These are phyloP conservation scores for Dothiorella sarmentorum DNA, from an alignment of 2,329 filamentous ascomycete genomes.

Conservation along the genomic window DNA sequence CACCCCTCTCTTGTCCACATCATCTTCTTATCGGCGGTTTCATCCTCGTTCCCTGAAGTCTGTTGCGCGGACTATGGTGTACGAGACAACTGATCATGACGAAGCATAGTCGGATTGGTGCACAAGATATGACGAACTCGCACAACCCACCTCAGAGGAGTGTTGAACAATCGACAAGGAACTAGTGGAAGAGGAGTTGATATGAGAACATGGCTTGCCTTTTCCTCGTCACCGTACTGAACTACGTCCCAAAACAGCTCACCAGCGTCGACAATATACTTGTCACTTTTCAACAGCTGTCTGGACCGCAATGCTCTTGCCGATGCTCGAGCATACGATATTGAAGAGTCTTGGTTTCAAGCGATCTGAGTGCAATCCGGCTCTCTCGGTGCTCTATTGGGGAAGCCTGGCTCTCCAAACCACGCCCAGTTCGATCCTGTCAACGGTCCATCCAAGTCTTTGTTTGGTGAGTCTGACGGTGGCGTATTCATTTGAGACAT, in stretches of 20 bases:
- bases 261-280: not conserved
- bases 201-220: conserved; percentile 37
- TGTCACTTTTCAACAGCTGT: not conserved
- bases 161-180: conserved; percentile 29
- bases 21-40: not conserved
- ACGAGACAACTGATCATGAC: not conserved
- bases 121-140: conserved; percentile 25
- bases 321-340: conserved; percentile 59
- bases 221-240: conserved; percentile 38
- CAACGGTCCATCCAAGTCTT: conserved; percentile 26
- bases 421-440: conserved; percentile 41
- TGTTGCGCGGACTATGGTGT: too few relatives aligned
- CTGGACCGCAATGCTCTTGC: conserved; percentile 62
- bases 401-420: conserved; percentile 36
- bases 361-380: conserved; percentile 38
- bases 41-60: not conserved
- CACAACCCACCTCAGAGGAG: conserved; percentile 32
- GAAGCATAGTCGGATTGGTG: not conserved
- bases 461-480: not conserved
- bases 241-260: conserved; percentile 22
- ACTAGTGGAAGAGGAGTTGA: conserved; percentile 33
- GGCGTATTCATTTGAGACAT: not conserved
- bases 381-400: conserved; percentile 56
- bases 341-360: conserved; percentile 46
- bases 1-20: not conserved